phyloP scores from a whole-genome alignment of 345 rosid genomes.

The Erucastrum elatum region DNA sequence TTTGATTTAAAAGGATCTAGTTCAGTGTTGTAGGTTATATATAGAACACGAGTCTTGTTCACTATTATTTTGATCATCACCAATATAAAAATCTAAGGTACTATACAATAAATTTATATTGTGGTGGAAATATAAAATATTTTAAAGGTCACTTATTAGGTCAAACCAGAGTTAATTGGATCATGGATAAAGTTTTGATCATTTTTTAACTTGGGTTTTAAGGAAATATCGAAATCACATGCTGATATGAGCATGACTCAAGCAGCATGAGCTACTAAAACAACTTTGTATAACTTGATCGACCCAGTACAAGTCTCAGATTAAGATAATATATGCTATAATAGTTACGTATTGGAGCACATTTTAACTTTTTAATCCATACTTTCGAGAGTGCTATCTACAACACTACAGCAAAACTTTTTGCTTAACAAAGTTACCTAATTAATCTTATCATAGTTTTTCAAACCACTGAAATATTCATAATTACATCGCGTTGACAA shows the following conservation, averaged over 20 bases:
- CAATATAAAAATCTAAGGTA: not conserved
- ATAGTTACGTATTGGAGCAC: not conserved
- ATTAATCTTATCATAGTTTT: not conserved
- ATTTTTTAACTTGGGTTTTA: not conserved
- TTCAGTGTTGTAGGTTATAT: constrained; percentile 19
- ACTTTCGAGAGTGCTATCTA: constrained; percentile 1
- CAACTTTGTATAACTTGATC: not conserved
- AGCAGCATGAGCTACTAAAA: not conserved
- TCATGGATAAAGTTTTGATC: not conserved
- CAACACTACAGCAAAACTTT: not conserved
- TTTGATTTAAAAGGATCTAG: constrained; percentile 24
- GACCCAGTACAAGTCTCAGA: not conserved
- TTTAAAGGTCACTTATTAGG: constrained; percentile 30
- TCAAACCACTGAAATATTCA: not conserved
- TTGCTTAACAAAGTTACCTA: not conserved
- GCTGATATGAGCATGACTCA: not conserved
- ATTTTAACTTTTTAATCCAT: not conserved
- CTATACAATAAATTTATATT: not conserved
- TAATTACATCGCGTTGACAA: not conserved
- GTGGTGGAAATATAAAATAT: constrained; percentile 14
- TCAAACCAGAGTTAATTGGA: constrained; percentile 11
- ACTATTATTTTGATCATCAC: not conserved
- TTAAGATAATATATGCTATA: not conserved
- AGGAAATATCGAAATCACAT: not conserved
- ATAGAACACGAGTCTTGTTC: constrained; percentile 11